Base-by-base conservation (phyloP, 1,284 basidiomycete species). In the Agroathelia rolfsii region DNA sequence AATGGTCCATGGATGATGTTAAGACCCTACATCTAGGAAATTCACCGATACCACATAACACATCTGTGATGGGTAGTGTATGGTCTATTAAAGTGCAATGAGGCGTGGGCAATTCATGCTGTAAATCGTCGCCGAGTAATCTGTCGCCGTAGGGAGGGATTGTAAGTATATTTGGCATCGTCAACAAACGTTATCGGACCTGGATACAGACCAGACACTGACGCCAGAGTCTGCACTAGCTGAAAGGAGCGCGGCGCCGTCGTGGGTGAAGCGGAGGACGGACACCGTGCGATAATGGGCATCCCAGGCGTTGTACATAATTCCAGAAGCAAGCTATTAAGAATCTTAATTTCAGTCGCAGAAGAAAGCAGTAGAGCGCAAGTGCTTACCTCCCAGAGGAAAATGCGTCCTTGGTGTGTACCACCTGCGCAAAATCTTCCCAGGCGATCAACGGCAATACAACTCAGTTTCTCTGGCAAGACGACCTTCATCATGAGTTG, bases 241-340 rank as follows among this genome's bases (percentile, higher is more conserved):
- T 13, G 87, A 86, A 7, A 96, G 52, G 34, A 98, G 65, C 4
- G 80, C 76, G 14, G 72, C 70, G 21, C 83, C 82, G 48, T 96
- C 92, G 21, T 63, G 62, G 4, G 85, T 85, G 56, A 96, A 97
- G 24, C 70, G 72, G 3, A 97, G 60, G 3, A 84, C 78, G 37
- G 76, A 84, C 26, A 96, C 68, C 46, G 80, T 70, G 30, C 93
- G 85, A 58, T 96, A 98, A 56, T 97, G 94, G 6, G 90, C 93
- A 43, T 95, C 93, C 72, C 92, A 92, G 0, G 84, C 77, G 39
- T 84, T 76, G 56, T 84, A 83, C 28, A 98, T 65, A 25, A 88
- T 78, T 5, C 94, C 94, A 3, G 90, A 94, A 2, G 83, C 69
- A 45, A 92, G 67, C 87, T 95, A 59, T 49, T 52, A 41, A 40